phyloP scores from a whole-genome alignment of 371 early-diverging fungal genomes.

The Mucor indicus region DNA sequence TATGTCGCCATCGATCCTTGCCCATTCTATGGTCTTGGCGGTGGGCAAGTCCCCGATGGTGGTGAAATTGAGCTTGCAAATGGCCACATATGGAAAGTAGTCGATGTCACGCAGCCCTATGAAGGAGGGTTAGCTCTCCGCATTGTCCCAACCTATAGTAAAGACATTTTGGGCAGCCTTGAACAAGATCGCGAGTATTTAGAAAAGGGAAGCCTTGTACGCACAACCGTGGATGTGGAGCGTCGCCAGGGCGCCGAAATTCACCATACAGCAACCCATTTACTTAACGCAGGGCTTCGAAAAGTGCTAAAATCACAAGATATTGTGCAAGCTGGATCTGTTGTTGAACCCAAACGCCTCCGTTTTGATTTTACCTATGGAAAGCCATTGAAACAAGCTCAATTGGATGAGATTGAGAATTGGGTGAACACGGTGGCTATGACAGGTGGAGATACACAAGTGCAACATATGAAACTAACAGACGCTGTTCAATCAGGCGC shows the following conservation, averaged over 20 bases:
- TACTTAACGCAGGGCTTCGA: conserved; percentile 69
- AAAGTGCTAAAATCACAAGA: conserved; percentile 48
- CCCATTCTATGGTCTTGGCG: conserved; percentile 74
- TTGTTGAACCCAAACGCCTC: conserved; percentile 60
- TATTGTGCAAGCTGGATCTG: conserved; percentile 74
- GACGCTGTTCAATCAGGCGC: conserved; percentile 66
- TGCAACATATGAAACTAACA: conserved; percentile 53
- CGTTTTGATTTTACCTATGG: conserved; percentile 76
- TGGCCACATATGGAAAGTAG: conserved; percentile 47
- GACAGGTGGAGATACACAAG: conserved; percentile 36
- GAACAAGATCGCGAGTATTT: conserved; percentile 36
- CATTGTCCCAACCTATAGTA: conserved; percentile 11
- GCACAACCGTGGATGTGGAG: conserved; percentile 48
- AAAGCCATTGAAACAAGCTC: conserved; percentile 51
- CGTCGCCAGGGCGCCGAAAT: conserved; percentile 62
- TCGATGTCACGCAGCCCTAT: conserved; percentile 57
- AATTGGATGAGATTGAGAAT: conserved; percentile 50
- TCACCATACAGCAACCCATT: conserved; percentile 81
- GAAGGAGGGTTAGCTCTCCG: conserved; percentile 45
- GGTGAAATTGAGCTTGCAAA: conserved; percentile 51
- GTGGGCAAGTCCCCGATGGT: conserved; percentile 71
- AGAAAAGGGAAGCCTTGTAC: conserved; percentile 41
- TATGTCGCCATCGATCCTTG: conserved; percentile 65
- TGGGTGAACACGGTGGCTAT: conserved; percentile 61
- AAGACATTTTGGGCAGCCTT: conserved; percentile 1